Evolutionary conservation across 352 stramenopile species (phyloP).

Genomic region (Elongisporangium prolatum): DNA sequence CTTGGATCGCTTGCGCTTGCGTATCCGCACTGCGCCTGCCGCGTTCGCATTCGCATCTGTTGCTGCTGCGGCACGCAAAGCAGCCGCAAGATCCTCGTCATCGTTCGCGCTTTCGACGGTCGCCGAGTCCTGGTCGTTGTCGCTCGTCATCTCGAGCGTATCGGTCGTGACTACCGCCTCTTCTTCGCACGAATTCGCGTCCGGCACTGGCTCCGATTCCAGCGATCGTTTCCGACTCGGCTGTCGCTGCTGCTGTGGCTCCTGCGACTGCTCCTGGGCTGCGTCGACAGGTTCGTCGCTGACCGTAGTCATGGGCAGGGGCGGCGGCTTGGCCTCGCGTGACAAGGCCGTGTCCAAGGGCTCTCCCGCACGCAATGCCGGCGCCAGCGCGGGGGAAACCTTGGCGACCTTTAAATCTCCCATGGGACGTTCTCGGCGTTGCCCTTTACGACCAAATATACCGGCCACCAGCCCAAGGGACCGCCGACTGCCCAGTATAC

Average conservation of each 20-base stretch:
- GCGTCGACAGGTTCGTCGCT: slow-evolving; percentile 5
- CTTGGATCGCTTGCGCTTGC: slow-evolving; percentile 44
- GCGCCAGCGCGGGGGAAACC: not conserved
- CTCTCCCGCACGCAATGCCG: not conserved
- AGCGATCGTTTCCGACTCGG: not conserved
- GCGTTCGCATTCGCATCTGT: slow-evolving; percentile 3
- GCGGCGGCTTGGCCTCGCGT: not conserved
- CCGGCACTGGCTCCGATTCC: not conserved
- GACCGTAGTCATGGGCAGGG: not conserved
- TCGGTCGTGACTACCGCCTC: not conserved
- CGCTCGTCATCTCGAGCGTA: not conserved
- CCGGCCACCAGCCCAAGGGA: not conserved
- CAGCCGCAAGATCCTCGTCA: not conserved
- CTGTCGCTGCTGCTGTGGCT: slow-evolving; percentile 1
- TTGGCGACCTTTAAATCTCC: not conserved
- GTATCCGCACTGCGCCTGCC: not conserved
- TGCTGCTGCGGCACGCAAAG: not conserved
- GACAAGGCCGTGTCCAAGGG: not conserved
- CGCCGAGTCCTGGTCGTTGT: not conserved
- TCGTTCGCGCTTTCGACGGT: not conserved
- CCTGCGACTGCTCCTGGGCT: not conserved
- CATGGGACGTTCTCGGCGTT: not conserved
- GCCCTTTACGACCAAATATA: not conserved
- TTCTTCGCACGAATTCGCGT: not conserved
- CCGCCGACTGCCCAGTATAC: not conserved